phyloP scores from a whole-genome alignment of 306 rosid species.

The Cicer yamashitae region DNA sequence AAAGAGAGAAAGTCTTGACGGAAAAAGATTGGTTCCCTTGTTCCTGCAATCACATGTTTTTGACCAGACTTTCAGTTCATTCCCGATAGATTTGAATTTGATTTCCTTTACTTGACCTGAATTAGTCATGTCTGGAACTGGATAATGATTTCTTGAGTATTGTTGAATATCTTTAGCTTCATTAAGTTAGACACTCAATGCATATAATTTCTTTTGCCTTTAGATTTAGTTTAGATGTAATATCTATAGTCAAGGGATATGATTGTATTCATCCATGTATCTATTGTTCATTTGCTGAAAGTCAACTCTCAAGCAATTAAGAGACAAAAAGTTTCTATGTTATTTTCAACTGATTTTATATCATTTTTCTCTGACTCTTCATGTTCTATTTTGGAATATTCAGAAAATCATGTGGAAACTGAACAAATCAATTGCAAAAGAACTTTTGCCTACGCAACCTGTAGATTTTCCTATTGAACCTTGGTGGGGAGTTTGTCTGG shows the following conservation, averaged over 20 bases:
- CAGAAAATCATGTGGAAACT: constrained; percentile 99
- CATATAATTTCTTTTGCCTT: constrained; percentile 9
- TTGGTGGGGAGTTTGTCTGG: constrained; percentile 99
- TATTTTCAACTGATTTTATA: constrained; percentile 13
- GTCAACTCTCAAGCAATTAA: constrained; percentile 8
- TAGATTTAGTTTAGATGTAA: constrained; percentile 11
- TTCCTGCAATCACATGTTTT: constrained; percentile 18
- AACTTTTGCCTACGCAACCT: constrained; percentile 86
- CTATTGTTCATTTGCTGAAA: background rate
- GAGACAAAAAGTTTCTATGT: background rate
- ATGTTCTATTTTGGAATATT: constrained; percentile 58
- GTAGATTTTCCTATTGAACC: constrained; percentile 93
- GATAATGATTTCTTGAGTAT: constrained; percentile 21
- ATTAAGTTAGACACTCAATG: background rate
- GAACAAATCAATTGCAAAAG: constrained; percentile 98
- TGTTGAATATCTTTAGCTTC: background rate
- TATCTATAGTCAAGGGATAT: constrained; percentile 10
- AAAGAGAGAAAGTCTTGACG: constrained; percentile 1
- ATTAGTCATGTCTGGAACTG: constrained; percentile 19
- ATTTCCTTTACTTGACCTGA: constrained; percentile 24
- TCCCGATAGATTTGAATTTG: constrained; percentile 32
- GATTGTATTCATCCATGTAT: background rate
- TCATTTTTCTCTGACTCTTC: constrained; percentile 43
- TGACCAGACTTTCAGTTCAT: background rate
- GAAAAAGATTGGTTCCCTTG: constrained; percentile 5